Base-by-base conservation (phyloP, 768 basidiomycete genomes). In the Collybiopsis confluens region DNA sequence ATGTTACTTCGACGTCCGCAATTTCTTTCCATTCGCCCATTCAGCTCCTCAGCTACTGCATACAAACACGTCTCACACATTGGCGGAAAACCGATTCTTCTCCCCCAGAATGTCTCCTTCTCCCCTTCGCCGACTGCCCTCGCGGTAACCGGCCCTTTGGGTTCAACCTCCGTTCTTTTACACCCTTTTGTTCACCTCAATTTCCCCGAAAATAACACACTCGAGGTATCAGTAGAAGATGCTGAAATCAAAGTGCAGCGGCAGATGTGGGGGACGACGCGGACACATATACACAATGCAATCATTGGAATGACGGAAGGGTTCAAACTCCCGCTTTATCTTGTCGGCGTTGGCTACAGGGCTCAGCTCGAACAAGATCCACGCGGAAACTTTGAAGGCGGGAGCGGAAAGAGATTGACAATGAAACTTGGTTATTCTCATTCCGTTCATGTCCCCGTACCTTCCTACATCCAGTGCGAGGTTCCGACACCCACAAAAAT, bases 331-430 rank as follows among this genome's bases (percentile, higher is more conserved):
- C 86, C 92, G 13, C 68, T 99, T 15, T 87, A 86, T 64, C 82
- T 99, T 57, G 95, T 98, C 57, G 96, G 96, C 16, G 93, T 99
- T 30, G 95, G 96, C 1, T 99, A 92, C 73, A 80, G 96, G 63
- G 94, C 86, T 7, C 82, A 83, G 2, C 68, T 98, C 54, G 96
- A 99, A 72, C 79, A 81, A 9, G 88, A 90, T 63, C 88, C 90
- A 18, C 70, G 86, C 28, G 85, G 78, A 23, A 76, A 75, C 48
- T 58, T 70, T 20, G 72, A 80, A 45, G 85, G 83, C 37, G 75
- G 80, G 54, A 81, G 73, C 38, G 84, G 85, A 21, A 73, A 84
- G 68, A 73, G 88, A 50, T 71, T 98, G 49, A 91, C 87, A 66
- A 85, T 98, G 81, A 95, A 95, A 70, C 79, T 98, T 13, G 95